Evolutionary conservation across 164 flowering plant genomes (phyloP).

Genomic region (Chloranthus sessilifolius): DNA sequence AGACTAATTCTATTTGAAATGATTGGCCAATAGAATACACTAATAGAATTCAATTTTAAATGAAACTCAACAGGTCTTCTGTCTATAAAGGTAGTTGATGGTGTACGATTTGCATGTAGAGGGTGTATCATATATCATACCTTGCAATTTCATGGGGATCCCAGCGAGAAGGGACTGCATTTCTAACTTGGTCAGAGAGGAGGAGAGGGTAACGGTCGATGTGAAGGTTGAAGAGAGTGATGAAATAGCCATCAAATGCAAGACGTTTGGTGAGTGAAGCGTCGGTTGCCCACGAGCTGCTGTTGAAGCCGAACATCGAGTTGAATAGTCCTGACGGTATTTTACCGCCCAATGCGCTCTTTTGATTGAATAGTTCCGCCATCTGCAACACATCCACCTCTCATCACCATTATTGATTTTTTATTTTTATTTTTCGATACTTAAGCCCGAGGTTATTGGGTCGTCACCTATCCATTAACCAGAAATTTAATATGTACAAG

Average conservation of each 20-base stretch:
- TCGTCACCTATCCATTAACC: too few relatives aligned
- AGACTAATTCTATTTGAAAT: too few relatives aligned
- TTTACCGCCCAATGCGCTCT: constrained; percentile 49
- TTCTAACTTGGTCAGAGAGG: constrained; percentile 52
- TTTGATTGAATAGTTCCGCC: constrained; percentile 69
- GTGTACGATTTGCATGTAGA: too few relatives aligned
- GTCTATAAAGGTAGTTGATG: too few relatives aligned
- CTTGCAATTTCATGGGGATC: constrained; percentile 71
- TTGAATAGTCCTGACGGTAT: constrained; percentile 75
- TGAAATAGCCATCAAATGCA: constrained; percentile 65
- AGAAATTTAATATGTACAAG: too few relatives aligned
- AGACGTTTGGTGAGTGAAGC: constrained; percentile 53
- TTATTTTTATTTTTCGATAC: too few relatives aligned
- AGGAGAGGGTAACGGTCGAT: constrained; percentile 52
- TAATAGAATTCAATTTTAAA: too few relatives aligned
- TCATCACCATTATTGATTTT: too few relatives aligned
- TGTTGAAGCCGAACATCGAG: constrained; percentile 58
- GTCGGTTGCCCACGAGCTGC: constrained; percentile 68
- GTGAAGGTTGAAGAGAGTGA: constrained; percentile 44
- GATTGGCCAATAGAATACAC: too few relatives aligned
- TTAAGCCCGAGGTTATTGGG: too few relatives aligned
- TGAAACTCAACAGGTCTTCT: too few relatives aligned
- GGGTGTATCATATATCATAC: too few relatives aligned
- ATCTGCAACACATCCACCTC: constrained; percentile 59
- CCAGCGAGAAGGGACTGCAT: constrained; percentile 75